Conservation (phyloP, 352 stramenopile species). For the Pythium periplocum region DNA sequence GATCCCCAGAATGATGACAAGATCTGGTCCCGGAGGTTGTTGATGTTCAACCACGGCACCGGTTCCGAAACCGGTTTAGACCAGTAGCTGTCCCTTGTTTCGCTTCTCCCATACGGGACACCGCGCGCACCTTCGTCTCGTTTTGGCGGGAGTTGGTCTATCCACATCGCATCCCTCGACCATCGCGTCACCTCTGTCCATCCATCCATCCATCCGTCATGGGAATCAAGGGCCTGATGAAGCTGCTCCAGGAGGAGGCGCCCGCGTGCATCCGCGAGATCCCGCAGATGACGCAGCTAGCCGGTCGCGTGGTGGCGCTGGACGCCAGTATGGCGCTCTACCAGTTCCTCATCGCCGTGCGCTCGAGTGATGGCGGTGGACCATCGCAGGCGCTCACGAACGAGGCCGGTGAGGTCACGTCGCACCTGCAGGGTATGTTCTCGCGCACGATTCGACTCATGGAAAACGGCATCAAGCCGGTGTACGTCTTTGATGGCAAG, state of each 20-base stretch:
- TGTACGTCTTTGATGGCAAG: slow-evolving; percentile 99
- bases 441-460: slow-evolving; percentile 98
- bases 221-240: slow-evolving; percentile 99
- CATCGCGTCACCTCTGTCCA: no score
- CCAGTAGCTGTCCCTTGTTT: no score
- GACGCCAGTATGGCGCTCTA: slow-evolving; percentile 99
- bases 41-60: no score
- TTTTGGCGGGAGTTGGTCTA: no score
- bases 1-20: no score
- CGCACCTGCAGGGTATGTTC: slow-evolving; percentile 95
- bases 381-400: slow-evolving; percentile 96
- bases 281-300: slow-evolving; percentile 90
- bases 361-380: slow-evolving; percentile 78
- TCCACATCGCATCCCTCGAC: no score
- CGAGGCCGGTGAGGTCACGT: slow-evolving; percentile 94
- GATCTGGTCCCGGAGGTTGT: no score
- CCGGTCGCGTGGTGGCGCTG: slow-evolving; percentile 96
- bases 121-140: no score
- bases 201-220: slow-evolving; percentile 41
- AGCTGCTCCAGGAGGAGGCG: slow-evolving; percentile 97
- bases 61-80: no score
- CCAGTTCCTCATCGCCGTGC: slow-evolving; percentile 95
- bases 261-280: slow-evolving; percentile 95
- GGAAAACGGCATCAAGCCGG: slow-evolving; percentile 95
- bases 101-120: no score